Percentiles rank a stretch among this genome's conserved stretches.
These are phyloP conservation scores for Madurella fahalii DNA, from an alignment of 2,329 filamentous ascomycete species.

Conservation along the genomic window DNA sequence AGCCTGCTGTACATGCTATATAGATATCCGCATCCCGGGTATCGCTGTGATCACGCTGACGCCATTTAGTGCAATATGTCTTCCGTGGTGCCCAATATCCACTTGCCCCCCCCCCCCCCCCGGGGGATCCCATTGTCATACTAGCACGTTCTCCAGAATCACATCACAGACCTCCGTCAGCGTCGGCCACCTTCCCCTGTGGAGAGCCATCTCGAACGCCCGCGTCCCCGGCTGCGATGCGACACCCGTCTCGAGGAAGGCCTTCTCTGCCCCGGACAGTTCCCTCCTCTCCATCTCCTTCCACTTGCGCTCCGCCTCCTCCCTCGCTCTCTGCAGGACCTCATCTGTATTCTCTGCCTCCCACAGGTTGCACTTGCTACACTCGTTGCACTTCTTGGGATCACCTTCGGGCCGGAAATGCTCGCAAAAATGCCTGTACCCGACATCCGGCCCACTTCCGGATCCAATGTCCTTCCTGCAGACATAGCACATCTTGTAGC, in stretches of 20 bases:
- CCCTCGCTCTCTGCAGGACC: conserved; percentile 63
- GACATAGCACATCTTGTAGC: conserved; percentile 97
- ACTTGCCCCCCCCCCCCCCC: background rate
- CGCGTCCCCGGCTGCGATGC: conserved; percentile 4
- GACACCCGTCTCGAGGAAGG: conserved; percentile 52
- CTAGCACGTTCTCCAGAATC: conserved; percentile 42
- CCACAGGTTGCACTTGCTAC: conserved; percentile 74
- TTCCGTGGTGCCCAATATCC: background rate
- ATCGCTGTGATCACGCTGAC: background rate
- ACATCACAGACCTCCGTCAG: conserved; percentile 44
- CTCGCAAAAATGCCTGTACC: conserved; percentile 92
- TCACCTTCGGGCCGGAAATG: conserved; percentile 85
- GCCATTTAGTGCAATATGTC: background rate
- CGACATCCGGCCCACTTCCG: conserved; percentile 52
- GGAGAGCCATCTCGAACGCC: conserved; percentile 32
- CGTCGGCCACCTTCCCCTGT: conserved; percentile 35
- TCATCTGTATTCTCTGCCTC: conserved; percentile 70
- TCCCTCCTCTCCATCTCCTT: conserved; percentile 58
- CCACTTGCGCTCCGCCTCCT: conserved; percentile 70
- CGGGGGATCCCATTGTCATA: conserved; percentile 25
- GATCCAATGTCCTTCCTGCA: conserved; percentile 70
- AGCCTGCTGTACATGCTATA: too few relatives aligned
- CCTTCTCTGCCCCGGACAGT: conserved; percentile 51
- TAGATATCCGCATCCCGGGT: background rate
- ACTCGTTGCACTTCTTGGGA: conserved; percentile 66